Conservation (phyloP, 2,329 filamentous ascomycete genomes). For the Rutstroemia sydowiana region DNA sequence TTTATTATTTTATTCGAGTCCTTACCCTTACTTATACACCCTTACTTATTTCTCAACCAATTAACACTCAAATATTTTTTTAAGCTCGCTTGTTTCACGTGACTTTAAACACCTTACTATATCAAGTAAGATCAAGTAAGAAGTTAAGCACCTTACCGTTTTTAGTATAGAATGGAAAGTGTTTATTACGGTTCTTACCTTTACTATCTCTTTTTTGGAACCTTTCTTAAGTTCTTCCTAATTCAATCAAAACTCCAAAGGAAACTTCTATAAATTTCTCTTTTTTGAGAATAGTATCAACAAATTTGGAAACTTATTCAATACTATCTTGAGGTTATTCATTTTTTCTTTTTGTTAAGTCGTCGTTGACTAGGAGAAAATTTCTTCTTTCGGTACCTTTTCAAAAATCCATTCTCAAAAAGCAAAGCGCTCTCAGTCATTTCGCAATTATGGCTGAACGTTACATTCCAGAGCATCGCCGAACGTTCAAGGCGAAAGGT, state of each 20-base stretch:
- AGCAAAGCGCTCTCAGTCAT: slow-evolving; percentile 7
- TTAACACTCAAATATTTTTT: neutral
- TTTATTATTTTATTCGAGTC: no score
- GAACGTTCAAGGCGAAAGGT: slow-evolving; percentile 99
- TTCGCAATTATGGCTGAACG: slow-evolving; percentile 75
- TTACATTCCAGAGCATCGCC: slow-evolving; percentile 98
- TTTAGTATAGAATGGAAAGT: slow-evolving; percentile 3
- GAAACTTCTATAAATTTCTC: slow-evolving; percentile 9
- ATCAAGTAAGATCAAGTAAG: no score
- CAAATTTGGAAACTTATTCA: no score
- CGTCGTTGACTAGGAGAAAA: neutral
- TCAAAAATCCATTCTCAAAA: slow-evolving; percentile 8
- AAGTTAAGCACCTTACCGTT: slow-evolving; percentile 4
- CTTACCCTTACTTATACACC: no score
- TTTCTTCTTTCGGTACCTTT: neutral
- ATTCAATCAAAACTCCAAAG: slow-evolving; percentile 6
- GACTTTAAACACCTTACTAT: no score
- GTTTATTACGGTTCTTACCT: no score
- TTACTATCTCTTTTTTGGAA: no score
- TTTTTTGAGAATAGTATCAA: neutral
- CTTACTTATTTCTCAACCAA: neutral
- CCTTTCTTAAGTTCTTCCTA: slow-evolving; percentile 8
- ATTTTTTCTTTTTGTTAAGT: slow-evolving; percentile 10
- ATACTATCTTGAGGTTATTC: no score
- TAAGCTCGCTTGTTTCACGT: neutral